Base-by-base conservation (phyloP, 345 rosid species). In the Fremontodendron californicum region DNA sequence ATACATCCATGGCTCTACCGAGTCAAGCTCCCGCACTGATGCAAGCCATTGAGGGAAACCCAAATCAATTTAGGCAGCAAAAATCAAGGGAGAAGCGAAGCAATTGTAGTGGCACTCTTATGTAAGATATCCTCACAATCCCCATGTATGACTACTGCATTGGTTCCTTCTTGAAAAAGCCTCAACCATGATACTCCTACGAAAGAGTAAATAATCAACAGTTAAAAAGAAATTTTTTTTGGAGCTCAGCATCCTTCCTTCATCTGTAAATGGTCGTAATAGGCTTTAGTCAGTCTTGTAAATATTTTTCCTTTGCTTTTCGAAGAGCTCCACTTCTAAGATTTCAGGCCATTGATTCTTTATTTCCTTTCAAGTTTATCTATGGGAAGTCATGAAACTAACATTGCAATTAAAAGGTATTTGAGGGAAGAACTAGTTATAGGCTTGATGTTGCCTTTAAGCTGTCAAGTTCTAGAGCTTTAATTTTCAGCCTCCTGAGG, bases 161-260 rank as follows among this genome's bases (percentile, higher is more conserved):
- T 75, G 77, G 49, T 79, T 65, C 74, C n/a, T n/a, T n/a, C 78
- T 63, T 62, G 7, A 33, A 67, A 70, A 78, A 71, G 40, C 78
- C 71, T 15, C 54, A 39, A 60, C 18, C 37, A 76, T 27, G 79
- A 79, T 79, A 75, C 75, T 68, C 10, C 81, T 75, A 76, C 58
- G n/a, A n/a, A n/a, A 73, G 88, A 86, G 90, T 86, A 85, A 79
- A 90, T 90, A 88, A 78, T 70, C 78, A 78, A 78, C 71, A 77
- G 70, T 78, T 39, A 71, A 71, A 60, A 43, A 51, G 12, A 35
- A 51, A 71, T 84, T 84, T 78, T 85, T 85, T 89, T 57, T 39
- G 84, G 89, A 82, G 86, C 86, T n/a, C n/a, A n/a, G 80, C 85
- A 27, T 74, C 43, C 61, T 78, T 68, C 58, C 70, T 66, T 35